phyloP scores from a whole-genome alignment of 164 flowering plant genomes.

The Stephania cephalantha region DNA sequence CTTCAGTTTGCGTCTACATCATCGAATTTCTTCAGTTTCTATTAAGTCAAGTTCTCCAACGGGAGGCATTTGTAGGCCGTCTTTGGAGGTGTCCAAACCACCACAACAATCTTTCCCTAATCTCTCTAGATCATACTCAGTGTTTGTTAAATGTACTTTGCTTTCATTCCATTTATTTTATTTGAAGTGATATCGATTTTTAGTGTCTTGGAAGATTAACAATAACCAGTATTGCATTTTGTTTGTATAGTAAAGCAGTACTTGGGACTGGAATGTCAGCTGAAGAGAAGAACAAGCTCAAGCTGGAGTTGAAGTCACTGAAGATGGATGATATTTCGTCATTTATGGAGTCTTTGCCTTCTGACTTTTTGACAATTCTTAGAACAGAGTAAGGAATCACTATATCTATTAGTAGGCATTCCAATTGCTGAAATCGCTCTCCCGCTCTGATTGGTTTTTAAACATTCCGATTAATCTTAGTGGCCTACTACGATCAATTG shows the following conservation, averaged over 20 bases:
- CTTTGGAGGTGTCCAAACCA: too few relatives aligned
- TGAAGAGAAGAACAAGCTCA: constrained; percentile 59
- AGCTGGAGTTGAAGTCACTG: constrained; percentile 57
- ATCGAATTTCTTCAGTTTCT: too few relatives aligned
- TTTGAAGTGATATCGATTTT: too few relatives aligned
- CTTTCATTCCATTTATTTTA: too few relatives aligned
- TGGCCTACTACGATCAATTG: constrained; percentile 65
- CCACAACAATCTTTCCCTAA: too few relatives aligned
- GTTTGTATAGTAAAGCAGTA: constrained; percentile 49
- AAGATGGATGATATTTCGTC: constrained; percentile 74
- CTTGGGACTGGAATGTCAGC: constrained; percentile 66
- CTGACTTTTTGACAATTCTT: constrained; percentile 64
- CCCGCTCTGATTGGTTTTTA: neutral
- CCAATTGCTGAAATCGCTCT: neutral
- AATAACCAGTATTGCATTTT: neutral
- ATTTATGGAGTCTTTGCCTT: constrained; percentile 87
- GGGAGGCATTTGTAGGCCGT: too few relatives aligned
- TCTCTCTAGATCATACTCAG: too few relatives aligned
- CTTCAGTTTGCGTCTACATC: too few relatives aligned
- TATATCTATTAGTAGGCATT: neutral
- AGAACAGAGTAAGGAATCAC: constrained; percentile 60
- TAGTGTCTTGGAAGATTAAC: too few relatives aligned
- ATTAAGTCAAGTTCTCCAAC: too few relatives aligned
- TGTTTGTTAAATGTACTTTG: too few relatives aligned
- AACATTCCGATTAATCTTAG: constrained; percentile 31